These are phyloP conservation scores for Panicum miliaceum DNA, from an alignment of 176 grass and related monocot genomes.

Conservation along the genomic window DNA sequence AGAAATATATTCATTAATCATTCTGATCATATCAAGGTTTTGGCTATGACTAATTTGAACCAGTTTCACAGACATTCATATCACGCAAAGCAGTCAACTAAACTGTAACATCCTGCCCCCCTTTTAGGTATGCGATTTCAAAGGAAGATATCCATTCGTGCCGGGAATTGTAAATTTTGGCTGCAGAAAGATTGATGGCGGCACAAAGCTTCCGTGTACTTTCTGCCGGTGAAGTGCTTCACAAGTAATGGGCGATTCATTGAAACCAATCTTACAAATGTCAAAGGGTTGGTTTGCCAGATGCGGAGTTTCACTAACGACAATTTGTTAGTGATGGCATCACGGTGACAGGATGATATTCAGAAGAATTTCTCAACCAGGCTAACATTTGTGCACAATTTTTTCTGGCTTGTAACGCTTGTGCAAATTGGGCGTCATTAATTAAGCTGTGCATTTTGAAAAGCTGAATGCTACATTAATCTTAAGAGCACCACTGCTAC, in stretches of 20 bases:
- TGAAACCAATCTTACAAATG: constrained; percentile 42
- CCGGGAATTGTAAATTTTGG: constrained; percentile 22
- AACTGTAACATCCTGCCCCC: constrained; percentile 58
- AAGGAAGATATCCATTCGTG: constrained; percentile 46
- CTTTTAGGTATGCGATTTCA: constrained; percentile 71
- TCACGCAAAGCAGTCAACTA: constrained; percentile 61
- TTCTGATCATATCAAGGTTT: constrained; percentile 32
- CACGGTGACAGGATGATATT: constrained; percentile 13
- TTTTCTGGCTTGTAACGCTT: constrained; percentile 16
- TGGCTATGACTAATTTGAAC: constrained; percentile 48
- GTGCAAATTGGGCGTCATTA: not conserved
- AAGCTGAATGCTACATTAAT: constrained; percentile 28
- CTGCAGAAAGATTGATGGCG: constrained; percentile 41
- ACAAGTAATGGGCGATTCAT: constrained; percentile 56
- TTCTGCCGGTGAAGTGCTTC: constrained; percentile 54
- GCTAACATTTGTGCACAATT: constrained; percentile 15
- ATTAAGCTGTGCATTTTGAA: constrained; percentile 13
- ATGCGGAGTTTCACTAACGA: constrained; percentile 47
- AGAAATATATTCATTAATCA: constrained; percentile 7
- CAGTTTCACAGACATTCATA: constrained; percentile 29
- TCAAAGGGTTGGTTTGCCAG: constrained; percentile 61
- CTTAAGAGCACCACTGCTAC: not conserved
- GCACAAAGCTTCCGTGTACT: constrained; percentile 45
- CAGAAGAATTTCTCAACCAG: constrained; percentile 22
- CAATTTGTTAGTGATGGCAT: constrained; percentile 43